Base-by-base conservation (phyloP, 495 filamentous ascomycete species). In the Astrothelium macrocarpum region DNA sequence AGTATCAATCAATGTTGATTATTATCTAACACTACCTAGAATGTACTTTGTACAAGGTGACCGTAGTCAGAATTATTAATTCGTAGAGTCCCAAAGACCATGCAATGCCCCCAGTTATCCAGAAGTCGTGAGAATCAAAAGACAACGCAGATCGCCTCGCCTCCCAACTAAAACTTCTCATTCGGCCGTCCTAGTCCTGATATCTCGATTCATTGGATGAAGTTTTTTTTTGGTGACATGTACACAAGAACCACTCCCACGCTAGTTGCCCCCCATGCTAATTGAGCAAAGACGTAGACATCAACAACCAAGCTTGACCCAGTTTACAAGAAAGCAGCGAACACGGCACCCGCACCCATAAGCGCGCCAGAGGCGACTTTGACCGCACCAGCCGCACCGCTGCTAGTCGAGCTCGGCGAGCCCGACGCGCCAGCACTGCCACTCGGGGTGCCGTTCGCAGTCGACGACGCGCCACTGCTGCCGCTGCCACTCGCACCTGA, bases 261-360 rank as follows among this genome's bases (percentile, higher is more conserved):
- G 12, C 20, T 29, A 3, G 25, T 11, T 11, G 5, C 25, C 45
- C 45, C 45, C 20, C 26, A 56, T 56, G 49, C 49, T 28, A 29
- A 28, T 4, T 11, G 16, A 29, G 9, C 5, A 29, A 5, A 1
- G 49, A 28, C 11, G 9, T 5, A 39, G 34, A 39, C 14, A 39
- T 39, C 10, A 9, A 11, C 7, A 25, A 16, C 45, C 20, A 9
- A 23, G 14, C 12, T 16, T n/a, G n/a, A 9, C 12, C 9, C 20
- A 9, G 7, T 66, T 36, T 67, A 70, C 65, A 70, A 53, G n/a
- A 70, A 63, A 29, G 63, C 65, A 60, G 66, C 68, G 68, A 67
- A 63, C 28, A 70, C 36, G 20, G 68, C 68, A 45, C 65, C 68
- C 16, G 67, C 63, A 46, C 68, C 63, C 32, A 70, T 0, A 25